Percentiles rank a stretch among this genome's conserved stretches.
Conservation (phyloP, 2,329 filamentous ascomycete species). For the Verruconis gallopava region DNA sequence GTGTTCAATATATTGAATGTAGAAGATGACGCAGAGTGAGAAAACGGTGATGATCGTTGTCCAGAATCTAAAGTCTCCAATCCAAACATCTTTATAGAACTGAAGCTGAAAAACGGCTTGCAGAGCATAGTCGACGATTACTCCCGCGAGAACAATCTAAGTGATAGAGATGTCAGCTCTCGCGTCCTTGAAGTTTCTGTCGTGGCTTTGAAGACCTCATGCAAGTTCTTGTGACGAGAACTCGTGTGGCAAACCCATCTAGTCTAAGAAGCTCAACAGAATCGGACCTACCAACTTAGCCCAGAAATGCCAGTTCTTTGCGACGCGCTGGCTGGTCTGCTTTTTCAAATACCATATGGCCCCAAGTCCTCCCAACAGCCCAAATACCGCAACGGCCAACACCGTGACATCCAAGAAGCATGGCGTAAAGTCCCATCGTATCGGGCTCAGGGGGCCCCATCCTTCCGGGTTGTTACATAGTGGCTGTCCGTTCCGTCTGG, state of each 20-base stretch:
- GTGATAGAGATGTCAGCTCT: conserved; percentile 9
- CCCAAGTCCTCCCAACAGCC: conserved; percentile 61
- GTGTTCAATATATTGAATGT: conserved; percentile 78
- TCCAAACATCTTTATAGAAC: conserved; percentile 56
- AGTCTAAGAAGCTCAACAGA: too few relatives aligned
- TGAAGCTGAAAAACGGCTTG: conserved; percentile 68
- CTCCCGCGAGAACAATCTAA: conserved; percentile 50
- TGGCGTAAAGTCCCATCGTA: conserved; percentile 87
- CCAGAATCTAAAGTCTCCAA: conserved; percentile 75
- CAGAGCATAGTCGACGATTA: conserved; percentile 54
- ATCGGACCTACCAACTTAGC: conserved; percentile 61
- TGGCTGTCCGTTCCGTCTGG: conserved; percentile 38
- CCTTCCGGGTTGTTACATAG: conserved; percentile 84
- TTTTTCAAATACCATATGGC: conserved; percentile 66
- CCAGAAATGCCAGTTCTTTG: conserved; percentile 88
- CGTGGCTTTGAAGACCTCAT: background rate
- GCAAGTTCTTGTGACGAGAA: too few relatives aligned
- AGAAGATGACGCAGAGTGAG: conserved; percentile 62
- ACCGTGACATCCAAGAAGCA: conserved; percentile 95
- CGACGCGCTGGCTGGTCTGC: conserved; percentile 51
- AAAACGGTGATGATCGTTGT: conserved; percentile 58
- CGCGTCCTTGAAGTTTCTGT: background rate
- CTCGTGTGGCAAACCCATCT: too few relatives aligned
- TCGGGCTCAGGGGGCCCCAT: conserved; percentile 84
- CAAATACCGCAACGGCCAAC: conserved; percentile 62